These are phyloP conservation scores for Sporothrix schenckii DNA, from an alignment of 2,329 filamentous ascomycete genomes.

Conservation along the genomic window DNA sequence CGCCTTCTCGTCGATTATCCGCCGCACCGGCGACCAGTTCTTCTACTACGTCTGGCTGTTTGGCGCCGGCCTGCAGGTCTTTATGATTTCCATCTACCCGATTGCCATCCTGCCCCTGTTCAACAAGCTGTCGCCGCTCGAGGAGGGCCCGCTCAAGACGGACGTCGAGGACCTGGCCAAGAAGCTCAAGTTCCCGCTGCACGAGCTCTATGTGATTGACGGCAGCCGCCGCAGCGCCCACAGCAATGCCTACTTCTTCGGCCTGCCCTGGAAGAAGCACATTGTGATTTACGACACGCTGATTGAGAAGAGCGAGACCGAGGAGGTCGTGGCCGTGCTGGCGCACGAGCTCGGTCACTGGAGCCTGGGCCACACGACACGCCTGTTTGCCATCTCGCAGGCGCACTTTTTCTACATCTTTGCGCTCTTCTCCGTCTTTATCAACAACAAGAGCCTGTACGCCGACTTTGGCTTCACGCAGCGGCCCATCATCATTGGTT, in stretches of 20 bases:
- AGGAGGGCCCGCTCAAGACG: constrained; percentile 84
- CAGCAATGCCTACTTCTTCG: constrained; percentile 92
- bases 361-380: constrained; percentile 93
- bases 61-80: constrained; percentile 83
- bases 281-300: constrained; percentile 99
- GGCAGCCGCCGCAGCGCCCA: constrained; percentile 86
- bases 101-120: constrained; percentile 92
- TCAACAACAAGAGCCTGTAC: constrained; percentile 92
- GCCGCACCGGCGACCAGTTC: constrained; percentile 90
- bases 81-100: constrained; percentile 95
- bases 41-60: constrained; percentile 99
- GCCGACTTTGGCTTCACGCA: constrained; percentile 86
- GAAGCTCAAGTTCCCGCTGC: constrained; percentile 85
- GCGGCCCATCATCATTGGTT: constrained; percentile 92
- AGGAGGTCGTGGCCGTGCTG: constrained; percentile 92
- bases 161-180: constrained; percentile 82
- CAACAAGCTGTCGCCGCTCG: constrained; percentile 94
- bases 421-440: constrained; percentile 92
- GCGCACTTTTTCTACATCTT: constrained; percentile 97
- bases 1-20: constrained; percentile 89
- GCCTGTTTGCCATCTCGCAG: constrained; percentile 85
- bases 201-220: constrained; percentile 92
- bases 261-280: constrained; percentile 99
- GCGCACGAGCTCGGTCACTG: constrained; percentile 97
- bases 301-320: constrained; percentile 88